Percentiles rank a stretch among this genome's conserved stretches.
Conservation (phyloP, 1,139 yeast genomes). For the Yamadazyma atmosphaerica region DNA sequence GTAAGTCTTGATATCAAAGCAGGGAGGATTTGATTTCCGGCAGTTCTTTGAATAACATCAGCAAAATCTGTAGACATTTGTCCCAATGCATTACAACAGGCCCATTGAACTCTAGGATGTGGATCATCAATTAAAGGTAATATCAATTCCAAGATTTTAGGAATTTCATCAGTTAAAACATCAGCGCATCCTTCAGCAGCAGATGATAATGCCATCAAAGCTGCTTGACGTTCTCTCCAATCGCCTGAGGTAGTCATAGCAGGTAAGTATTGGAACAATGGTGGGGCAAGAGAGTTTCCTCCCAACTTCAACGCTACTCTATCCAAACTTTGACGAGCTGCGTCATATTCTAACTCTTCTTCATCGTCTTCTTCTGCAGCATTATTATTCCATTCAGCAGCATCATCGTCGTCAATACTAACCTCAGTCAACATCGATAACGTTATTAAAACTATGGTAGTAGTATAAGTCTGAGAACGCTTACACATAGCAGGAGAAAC, state of each 20-base stretch:
- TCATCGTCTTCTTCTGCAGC: constrained; percentile 79
- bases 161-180: constrained; percentile 78
- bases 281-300: constrained; percentile 81
- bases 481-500: constrained; percentile 96
- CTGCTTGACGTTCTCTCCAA: constrained; percentile 97
- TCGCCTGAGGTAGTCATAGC: constrained; percentile 70
- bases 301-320: constrained; percentile 82
- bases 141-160: constrained; percentile 77
- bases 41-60: constrained; percentile 77
- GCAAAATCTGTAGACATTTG: constrained; percentile 99
- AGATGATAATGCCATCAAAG: constrained; percentile 92
- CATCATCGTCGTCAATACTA: constrained; percentile 82
- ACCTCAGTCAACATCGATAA: constrained; percentile 91
- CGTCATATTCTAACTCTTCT: constrained; percentile 84
- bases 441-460: constrained; percentile 70
- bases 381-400: constrained; percentile 85
- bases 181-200: constrained; percentile 98
- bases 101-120: constrained; percentile 95
- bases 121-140: constrained; percentile 78
- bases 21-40: constrained; percentile 80
- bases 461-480: constrained; percentile 69
- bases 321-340: constrained; percentile 92
- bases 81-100: constrained; percentile 94
- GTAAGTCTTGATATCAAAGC: constrained; percentile 83
- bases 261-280: constrained; percentile 84